phyloP scores from a whole-genome alignment of 106 monocot species.

The Apostasia ramifera region DNA sequence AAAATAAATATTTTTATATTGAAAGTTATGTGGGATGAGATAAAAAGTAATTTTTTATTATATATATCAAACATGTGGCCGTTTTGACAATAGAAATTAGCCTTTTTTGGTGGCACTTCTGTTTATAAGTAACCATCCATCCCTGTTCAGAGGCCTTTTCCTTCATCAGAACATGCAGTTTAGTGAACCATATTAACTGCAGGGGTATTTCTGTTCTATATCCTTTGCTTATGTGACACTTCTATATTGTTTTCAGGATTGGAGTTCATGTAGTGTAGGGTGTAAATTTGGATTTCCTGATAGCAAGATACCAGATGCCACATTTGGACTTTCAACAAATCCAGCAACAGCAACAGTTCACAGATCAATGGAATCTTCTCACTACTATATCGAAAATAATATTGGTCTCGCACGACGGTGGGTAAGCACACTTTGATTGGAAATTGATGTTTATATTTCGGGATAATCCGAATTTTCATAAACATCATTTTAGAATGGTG shows the following conservation, averaged over 20 bases:
- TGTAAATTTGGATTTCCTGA: constrained; percentile 55
- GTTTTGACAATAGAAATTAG: too few relatives aligned
- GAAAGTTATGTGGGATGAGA: not conserved
- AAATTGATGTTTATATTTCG: too few relatives aligned
- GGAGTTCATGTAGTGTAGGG: constrained; percentile 73
- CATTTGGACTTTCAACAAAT: constrained; percentile 37
- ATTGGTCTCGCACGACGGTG: constrained; percentile 78
- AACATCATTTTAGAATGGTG: too few relatives aligned
- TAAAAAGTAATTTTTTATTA: not conserved
- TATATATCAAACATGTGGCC: too few relatives aligned
- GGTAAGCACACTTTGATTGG: constrained; percentile 44
- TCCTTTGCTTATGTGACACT: not conserved
- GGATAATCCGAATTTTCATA: too few relatives aligned
- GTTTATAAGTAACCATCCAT: not conserved
- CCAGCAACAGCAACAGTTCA: constrained; percentile 31
- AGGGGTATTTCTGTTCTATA: not conserved
- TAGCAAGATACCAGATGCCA: constrained; percentile 48
- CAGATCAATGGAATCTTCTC: constrained; percentile 91
- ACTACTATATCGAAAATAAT: constrained; percentile 70
- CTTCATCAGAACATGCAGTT: not conserved
- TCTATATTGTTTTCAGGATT: constrained; percentile 32
- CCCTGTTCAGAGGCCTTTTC: not conserved
- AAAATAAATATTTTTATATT: not conserved
- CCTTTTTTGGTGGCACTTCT: too few relatives aligned
- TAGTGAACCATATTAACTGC: not conserved